These are phyloP conservation scores for Psilocybe sp. DNA, from an alignment of 768 basidiomycete species.

Conservation along the genomic window DNA sequence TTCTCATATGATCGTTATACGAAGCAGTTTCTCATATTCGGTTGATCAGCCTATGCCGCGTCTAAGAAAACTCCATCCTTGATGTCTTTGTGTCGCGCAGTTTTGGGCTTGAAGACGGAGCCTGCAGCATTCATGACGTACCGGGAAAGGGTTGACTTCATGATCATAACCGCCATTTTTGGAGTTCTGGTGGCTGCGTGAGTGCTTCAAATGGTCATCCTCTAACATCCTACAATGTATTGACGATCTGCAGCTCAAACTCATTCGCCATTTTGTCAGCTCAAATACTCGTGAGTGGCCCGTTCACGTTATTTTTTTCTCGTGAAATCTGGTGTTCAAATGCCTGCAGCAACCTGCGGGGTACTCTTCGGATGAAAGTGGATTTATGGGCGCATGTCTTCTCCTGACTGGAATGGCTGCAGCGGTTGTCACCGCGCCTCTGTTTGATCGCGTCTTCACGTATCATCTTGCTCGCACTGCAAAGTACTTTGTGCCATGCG, in stretches of 20 bases:
- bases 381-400: slow-evolving; percentile 66
- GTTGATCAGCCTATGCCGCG: slow-evolving; percentile 52
- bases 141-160: slow-evolving; percentile 71
- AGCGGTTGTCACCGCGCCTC: slow-evolving; percentile 65
- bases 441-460: slow-evolving; percentile 83
- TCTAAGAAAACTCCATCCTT: slow-evolving; percentile 58
- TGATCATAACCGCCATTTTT: slow-evolving; percentile 56
- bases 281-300: slow-evolving; percentile 59
- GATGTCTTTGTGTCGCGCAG: slow-evolving; percentile 48
- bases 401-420: slow-evolving; percentile 70
- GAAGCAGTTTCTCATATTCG: neutral
- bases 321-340: neutral
- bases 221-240: neutral
- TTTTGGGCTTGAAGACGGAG: slow-evolving; percentile 41
- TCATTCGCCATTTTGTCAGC: slow-evolving; percentile 64
- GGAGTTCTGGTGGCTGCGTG: slow-evolving; percentile 64
- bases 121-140: slow-evolving; percentile 54
- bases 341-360: slow-evolving; percentile 63
- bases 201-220: slow-evolving; percentile 23
- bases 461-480: slow-evolving; percentile 59
- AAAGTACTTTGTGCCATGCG: slow-evolving; percentile 59
- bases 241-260: slow-evolving; percentile 41
- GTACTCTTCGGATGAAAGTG: slow-evolving; percentile 63
- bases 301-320: neutral
- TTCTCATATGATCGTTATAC: neutral